phyloP scores from a whole-genome alignment of 164 flowering plant species.

The Dillenia suffruticosa region DNA sequence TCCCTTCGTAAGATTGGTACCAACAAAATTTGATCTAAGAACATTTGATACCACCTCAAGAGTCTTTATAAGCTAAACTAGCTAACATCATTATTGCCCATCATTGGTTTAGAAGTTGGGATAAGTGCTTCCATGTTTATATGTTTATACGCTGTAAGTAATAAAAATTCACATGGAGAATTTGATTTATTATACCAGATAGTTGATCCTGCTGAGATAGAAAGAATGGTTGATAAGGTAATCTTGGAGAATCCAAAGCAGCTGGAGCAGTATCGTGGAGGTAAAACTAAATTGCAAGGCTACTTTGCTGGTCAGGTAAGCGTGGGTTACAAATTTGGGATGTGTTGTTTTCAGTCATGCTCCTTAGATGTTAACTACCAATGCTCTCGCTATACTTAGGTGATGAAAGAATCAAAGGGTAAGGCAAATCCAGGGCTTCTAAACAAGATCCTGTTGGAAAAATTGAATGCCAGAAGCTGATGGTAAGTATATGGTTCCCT shows the following conservation, averaged over 20 bases:
- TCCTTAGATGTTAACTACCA: not conserved
- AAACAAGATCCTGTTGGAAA: conserved; percentile 78
- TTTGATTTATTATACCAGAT: conserved; percentile 43
- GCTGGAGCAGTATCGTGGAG: conserved; percentile 81
- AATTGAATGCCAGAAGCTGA: conserved; percentile 61
- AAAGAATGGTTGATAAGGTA: conserved; percentile 72
- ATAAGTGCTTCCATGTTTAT: too few species aligned
- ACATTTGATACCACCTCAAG: too few species aligned
- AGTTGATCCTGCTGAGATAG: conserved; percentile 71
- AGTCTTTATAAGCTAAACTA: too few species aligned
- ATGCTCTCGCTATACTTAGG: conserved; percentile 31
- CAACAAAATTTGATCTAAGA: too few species aligned
- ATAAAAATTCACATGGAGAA: too few species aligned
- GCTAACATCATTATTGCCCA: too few species aligned
- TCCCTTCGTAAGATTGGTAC: too few species aligned
- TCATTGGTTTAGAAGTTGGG: too few species aligned
- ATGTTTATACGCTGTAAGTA: too few species aligned
- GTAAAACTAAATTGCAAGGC: conserved; percentile 90
- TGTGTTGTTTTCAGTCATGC: not conserved
- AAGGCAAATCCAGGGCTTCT: conserved; percentile 87
- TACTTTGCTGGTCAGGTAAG: conserved; percentile 93
- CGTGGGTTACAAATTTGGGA: not conserved
- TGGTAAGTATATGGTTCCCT: conserved; percentile 4
- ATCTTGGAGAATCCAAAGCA: conserved; percentile 77
- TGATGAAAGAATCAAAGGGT: conserved; percentile 90